Conservation (phyloP, 495 filamentous ascomycete genomes). For the Aspergillus conjunctus region DNA sequence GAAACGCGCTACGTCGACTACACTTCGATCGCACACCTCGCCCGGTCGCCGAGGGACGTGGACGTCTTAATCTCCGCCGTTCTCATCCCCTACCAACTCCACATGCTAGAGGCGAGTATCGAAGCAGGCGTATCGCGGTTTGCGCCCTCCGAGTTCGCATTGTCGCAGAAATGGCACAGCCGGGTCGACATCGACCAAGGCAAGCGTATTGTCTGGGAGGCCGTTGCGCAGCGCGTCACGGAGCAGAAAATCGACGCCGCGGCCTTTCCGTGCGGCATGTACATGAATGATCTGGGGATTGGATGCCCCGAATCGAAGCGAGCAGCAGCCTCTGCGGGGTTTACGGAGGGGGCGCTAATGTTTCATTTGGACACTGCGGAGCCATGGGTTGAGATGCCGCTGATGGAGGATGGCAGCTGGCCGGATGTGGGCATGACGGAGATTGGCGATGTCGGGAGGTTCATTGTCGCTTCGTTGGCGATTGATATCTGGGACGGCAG, state of each 20-base stretch:
- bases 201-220: slow-evolving; percentile 27
- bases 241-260: slow-evolving; percentile 29
- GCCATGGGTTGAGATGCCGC: slow-evolving; percentile 29
- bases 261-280: slow-evolving; percentile 31
- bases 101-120: slow-evolving; percentile 34
- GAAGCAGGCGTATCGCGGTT: slow-evolving; percentile 34
- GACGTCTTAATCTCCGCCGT: slow-evolving; percentile 32
- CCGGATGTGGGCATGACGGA: slow-evolving; percentile 30
- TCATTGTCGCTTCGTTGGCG: slow-evolving; percentile 29
- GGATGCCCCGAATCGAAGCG: slow-evolving; percentile 22
- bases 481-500: slow-evolving; percentile 30
- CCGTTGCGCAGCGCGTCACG: slow-evolving; percentile 19
- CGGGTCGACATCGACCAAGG: slow-evolving; percentile 25
- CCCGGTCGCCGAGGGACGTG: slow-evolving; percentile 24
- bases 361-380: slow-evolving; percentile 26
- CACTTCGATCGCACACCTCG: slow-evolving; percentile 24
- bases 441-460: slow-evolving; percentile 32
- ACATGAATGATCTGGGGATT: slow-evolving; percentile 42
- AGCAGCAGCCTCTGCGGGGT: slow-evolving; percentile 25
- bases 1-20: slow-evolving; percentile 33
- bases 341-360: slow-evolving; percentile 30
- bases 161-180: slow-evolving; percentile 7
- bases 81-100: slow-evolving; percentile 26
- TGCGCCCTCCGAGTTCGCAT: slow-evolving; percentile 36
- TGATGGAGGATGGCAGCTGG: slow-evolving; percentile 25